Evolutionary conservation across 345 rosid species (phyloP).

Genomic region (Clarkia xantiana): DNA sequence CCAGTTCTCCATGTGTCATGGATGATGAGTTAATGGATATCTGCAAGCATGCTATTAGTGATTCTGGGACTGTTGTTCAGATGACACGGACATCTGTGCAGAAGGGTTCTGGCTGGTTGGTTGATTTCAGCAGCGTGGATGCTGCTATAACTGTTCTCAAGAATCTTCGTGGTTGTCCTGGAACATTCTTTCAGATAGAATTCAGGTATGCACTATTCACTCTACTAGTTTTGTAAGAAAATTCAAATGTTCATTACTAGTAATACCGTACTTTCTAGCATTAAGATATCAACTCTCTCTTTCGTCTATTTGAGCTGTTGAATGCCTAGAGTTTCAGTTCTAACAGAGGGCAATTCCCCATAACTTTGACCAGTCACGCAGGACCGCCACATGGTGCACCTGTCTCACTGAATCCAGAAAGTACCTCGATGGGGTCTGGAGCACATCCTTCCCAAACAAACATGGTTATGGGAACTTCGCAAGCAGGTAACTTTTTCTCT

Average conservation of each 20-base stretch:
- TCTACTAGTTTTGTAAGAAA: neutral
- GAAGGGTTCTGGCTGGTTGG: slow-evolving; percentile 32
- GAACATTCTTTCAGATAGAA: slow-evolving; percentile 32
- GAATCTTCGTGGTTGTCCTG: slow-evolving; percentile 29
- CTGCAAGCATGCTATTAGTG: slow-evolving; percentile 25
- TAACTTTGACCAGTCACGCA: slow-evolving; percentile 29
- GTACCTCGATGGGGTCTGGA: slow-evolving; percentile 50
- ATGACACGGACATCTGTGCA: slow-evolving; percentile 18
- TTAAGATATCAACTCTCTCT: neutral
- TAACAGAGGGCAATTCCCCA: neutral
- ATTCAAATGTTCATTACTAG: neutral
- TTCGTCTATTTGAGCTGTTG: neutral
- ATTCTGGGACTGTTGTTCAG: slow-evolving; percentile 20
- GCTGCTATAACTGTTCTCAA: slow-evolving; percentile 23
- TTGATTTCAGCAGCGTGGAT: slow-evolving; percentile 29
- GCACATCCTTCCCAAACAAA: slow-evolving; percentile 37
- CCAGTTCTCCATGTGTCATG: slow-evolving; percentile 16
- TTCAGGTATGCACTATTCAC: slow-evolving; percentile 22
- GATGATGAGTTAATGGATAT: slow-evolving; percentile 37
- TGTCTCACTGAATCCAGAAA: slow-evolving; percentile 34
- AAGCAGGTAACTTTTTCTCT: slow-evolving; percentile 28
- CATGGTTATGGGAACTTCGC: slow-evolving; percentile 7
- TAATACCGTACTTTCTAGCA: neutral
- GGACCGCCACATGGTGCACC: slow-evolving; percentile 33
- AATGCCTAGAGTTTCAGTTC: no score